Percentiles rank a stretch among this genome's conserved stretches.
Evolutionary conservation across 2,329 filamentous ascomycete species (phyloP).

Genomic region (Rhynchosporium graminicola): DNA sequence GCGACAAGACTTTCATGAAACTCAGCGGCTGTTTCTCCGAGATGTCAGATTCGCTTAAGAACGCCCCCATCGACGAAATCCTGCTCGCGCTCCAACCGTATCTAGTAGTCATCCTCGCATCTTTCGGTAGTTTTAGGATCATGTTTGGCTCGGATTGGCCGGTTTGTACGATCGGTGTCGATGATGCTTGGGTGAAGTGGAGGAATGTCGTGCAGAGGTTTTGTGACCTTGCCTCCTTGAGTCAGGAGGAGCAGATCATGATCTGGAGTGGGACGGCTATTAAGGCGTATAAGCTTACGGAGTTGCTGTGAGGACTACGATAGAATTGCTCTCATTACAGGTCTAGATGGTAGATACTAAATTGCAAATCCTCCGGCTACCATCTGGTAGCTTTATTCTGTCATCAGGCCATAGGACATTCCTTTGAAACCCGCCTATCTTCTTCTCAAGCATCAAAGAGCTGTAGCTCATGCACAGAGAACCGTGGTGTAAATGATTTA

Average conservation of each 20-base stretch:
- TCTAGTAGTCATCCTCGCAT: conserved; percentile 69
- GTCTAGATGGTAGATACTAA: neutral
- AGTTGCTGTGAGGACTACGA: conserved; percentile 31
- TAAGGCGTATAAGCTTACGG: conserved; percentile 63
- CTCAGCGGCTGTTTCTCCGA: conserved; percentile 86
- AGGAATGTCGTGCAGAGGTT: conserved; percentile 66
- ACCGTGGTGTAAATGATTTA: too few species aligned
- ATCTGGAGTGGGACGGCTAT: conserved; percentile 74
- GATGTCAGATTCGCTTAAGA: conserved; percentile 58
- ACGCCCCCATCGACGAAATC: conserved; percentile 54
- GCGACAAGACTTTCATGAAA: conserved; percentile 78
- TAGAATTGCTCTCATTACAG: neutral
- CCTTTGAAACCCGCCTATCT: neutral
- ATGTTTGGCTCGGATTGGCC: conserved; percentile 97
- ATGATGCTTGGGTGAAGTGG: conserved; percentile 74
- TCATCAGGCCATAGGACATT: neutral
- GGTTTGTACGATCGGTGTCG: conserved; percentile 71
- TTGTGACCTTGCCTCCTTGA: conserved; percentile 63
- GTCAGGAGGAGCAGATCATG: conserved; percentile 60
- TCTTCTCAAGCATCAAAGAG: neutral
- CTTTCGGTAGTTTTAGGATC: conserved; percentile 70
- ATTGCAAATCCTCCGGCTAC: conserved; percentile 9
- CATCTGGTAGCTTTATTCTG: neutral
- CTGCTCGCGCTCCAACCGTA: conserved; percentile 68
- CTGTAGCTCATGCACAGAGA: too few species aligned